Base-by-base conservation (phyloP, 164 flowering plant genomes). In the Magnolia sinica region DNA sequence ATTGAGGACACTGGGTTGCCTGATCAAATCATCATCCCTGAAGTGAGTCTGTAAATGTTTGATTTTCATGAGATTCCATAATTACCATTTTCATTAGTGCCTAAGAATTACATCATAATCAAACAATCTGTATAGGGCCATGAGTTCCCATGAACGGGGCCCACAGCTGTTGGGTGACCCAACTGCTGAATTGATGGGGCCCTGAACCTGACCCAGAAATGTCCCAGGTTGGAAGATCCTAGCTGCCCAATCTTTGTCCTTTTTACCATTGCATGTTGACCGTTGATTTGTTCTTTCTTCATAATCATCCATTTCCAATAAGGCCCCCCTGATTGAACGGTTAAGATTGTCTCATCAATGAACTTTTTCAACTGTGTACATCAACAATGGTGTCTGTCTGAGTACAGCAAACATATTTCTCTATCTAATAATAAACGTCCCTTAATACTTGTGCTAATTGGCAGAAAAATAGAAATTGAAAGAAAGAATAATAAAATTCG, bases 21-120 rank as follows among this genome's bases (percentile, higher is more conserved):
- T 68, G 81, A 88, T 70, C 94, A 89, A 81, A 91, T 92, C 73
- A 79, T 89, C 50, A 88, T 92, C 8, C 89, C 97, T 18, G 95
- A 92, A 76, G 97, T 92, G 79, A 82, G 88, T 81, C 55, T 1
- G 61, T 58, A 68, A 29, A 29, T 27, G 20, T 4, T 27, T 52
- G 49, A 6, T 67, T 23, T n/a, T 29, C 19, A 55, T 55, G 61
- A 10, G 61, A 55, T 16, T 10, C 16, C 61, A 55, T 55, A 10
- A 16, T 55, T 55, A 10, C 18, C 61, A 55, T 10, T 10, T 55
- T 55, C 18, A 27, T 27, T 55, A 55, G 61, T 10, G 61, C 18
- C 3, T 55, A 16, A 16, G 18, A 10, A 16, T 16, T 55, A 3
- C 45, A 37, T 55, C 2, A 10, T 16, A 55, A 55, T 55, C 61